A percentile compares a stretch with the other conserved stretches of the same genome.
Conservation (phyloP, 768 basidiomycete genomes). For the Saitozyma podzolica region DNA sequence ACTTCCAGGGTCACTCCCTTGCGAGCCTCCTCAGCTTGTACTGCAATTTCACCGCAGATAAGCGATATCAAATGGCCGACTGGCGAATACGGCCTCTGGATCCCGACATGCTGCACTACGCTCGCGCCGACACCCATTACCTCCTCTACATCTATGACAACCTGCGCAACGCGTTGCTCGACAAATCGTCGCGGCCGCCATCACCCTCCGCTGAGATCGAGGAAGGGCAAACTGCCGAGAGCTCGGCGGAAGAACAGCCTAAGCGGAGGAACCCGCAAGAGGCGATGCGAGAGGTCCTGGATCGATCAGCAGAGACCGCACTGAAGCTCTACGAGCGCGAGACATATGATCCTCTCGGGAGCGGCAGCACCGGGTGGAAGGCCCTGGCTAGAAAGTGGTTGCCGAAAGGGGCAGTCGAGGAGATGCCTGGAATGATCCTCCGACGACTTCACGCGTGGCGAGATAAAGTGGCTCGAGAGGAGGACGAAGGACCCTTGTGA, state of each 20-base stretch:
- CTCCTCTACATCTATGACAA: conserved; percentile 89
- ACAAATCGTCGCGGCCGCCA: conserved; percentile 32
- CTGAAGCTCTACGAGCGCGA: conserved; percentile 70
- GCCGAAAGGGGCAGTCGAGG: conserved; percentile 56
- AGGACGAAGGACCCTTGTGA: conserved; percentile 82
- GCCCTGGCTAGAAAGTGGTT: conserved; percentile 80
- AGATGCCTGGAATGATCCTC: conserved; percentile 65
- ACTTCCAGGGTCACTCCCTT: conserved; percentile 79
- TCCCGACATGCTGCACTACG: conserved; percentile 84
- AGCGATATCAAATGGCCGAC: conserved; percentile 93
- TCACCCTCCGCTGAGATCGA: conserved; percentile 44
- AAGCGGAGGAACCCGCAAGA: conserved; percentile 53
- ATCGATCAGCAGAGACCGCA: conserved; percentile 73
- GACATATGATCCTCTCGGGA: conserved; percentile 67
- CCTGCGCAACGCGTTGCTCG: conserved; percentile 79
- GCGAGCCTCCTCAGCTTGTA: conserved; percentile 82
- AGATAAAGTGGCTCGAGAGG: conserved; percentile 71
- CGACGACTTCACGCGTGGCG: conserved; percentile 77
- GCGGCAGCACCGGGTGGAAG: conserved; percentile 74
- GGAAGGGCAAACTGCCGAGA: background rate
- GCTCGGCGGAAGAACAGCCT: conserved; percentile 46
- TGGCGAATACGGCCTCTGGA: conserved; percentile 93
- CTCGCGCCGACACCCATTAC: conserved; percentile 94
- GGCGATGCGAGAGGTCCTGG: conserved; percentile 66
- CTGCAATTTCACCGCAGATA: conserved; percentile 86